Conservation (phyloP, 2,329 filamentous ascomycete genomes). For the Cladosporium velox region DNA sequence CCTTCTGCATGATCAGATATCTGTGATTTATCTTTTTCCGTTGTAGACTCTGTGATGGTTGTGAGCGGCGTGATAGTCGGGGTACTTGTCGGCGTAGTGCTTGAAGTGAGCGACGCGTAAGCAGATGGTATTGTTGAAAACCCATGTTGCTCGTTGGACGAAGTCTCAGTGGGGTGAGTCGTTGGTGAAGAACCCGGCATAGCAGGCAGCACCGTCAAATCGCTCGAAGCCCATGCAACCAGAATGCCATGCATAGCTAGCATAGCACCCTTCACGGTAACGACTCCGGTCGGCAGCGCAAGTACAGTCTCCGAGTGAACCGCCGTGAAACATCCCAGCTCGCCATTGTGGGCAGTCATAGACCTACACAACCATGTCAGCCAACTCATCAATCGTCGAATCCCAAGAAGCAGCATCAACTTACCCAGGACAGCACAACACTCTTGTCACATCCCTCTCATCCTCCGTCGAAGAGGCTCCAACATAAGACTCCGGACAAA, state of each 20-base stretch:
- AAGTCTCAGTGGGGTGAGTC: neutral
- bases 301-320: neutral
- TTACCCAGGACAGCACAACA: conserved; percentile 4
- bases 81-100: neutral
- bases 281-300: neutral
- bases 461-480: neutral
- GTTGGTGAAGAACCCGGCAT: neutral
- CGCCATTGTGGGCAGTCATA: neutral
- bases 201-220: neutral
- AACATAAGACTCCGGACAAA: neutral
- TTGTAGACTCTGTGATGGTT: neutral
- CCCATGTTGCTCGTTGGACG: neutral
- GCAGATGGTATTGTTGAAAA: neutral
- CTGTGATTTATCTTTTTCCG: neutral
- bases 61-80: no score
- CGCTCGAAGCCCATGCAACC: neutral
- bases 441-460: neutral
- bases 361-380: neutral
- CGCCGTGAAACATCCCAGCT: neutral
- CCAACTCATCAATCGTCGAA: neutral
- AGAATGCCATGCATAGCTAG: neutral
- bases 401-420: neutral
- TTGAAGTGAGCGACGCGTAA: neutral
- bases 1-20: neutral
- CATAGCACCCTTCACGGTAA: neutral